phyloP scores from a whole-genome alignment of 257 asterid genomes.

The Avicennia marina region DNA sequence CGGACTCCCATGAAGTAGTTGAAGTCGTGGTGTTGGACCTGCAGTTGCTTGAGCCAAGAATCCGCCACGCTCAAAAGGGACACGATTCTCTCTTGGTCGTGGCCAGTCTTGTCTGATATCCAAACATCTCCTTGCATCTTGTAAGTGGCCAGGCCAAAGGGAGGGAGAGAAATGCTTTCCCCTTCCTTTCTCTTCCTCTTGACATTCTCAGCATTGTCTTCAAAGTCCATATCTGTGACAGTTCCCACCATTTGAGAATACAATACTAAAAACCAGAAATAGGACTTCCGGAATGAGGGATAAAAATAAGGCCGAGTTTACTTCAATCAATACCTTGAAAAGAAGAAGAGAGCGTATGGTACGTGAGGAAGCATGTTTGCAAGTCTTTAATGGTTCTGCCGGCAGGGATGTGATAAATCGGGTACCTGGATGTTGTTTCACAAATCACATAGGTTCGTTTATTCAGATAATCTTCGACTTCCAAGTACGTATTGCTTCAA shows the following conservation, averaged over 20 bases:
- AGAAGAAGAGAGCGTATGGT: conserved; percentile 76
- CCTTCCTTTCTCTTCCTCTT: conserved; percentile 29
- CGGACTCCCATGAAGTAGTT: conserved; percentile 76
- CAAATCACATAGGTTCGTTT: background rate
- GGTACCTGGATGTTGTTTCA: conserved; percentile 45
- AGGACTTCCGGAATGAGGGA: background rate
- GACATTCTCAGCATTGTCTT: conserved; percentile 19
- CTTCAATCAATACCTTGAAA: conserved; percentile 50
- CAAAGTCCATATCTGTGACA: conserved; percentile 30
- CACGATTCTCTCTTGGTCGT: conserved; percentile 46
- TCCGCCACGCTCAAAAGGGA: conserved; percentile 80
- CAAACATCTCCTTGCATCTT: conserved; percentile 75
- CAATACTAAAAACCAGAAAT: background rate
- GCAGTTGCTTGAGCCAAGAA: conserved; percentile 91
- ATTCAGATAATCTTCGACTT: background rate
- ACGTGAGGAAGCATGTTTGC: conserved; percentile 70
- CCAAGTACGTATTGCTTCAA: too few species aligned
- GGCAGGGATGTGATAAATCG: conserved; percentile 73
- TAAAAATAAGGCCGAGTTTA: background rate
- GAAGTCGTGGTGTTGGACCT: conserved; percentile 91
- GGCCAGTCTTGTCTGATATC: conserved; percentile 34
- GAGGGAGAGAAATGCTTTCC: conserved; percentile 42
- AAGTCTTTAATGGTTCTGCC: conserved; percentile 54
- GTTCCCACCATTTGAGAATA: background rate
- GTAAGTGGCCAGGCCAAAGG: conserved; percentile 75